Conservation (phyloP, 345 rosid species). For the Gynandropsis gynandra region DNA sequence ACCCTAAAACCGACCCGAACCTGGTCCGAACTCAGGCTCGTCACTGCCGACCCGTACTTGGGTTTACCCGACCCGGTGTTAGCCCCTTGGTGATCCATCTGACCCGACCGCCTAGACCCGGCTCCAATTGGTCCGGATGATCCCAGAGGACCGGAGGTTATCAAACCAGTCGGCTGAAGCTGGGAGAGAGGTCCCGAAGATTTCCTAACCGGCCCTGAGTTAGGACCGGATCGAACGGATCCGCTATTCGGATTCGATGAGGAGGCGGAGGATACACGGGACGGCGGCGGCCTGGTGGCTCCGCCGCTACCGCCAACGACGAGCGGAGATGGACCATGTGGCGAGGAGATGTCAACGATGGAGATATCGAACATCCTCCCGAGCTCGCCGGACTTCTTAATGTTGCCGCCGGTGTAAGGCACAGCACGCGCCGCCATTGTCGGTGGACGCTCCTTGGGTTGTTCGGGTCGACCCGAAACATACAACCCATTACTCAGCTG, state of each 20-base stretch:
- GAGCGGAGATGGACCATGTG: conserved; percentile 31
- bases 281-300: conserved; percentile 33
- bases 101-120: conserved; percentile 64
- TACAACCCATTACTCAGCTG: conserved; percentile 76
- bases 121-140: conserved; percentile 31
- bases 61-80: conserved; percentile 38
- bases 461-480: conserved; percentile 78
- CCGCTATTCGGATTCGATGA: conserved; percentile 75
- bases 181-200: conserved; percentile 66
- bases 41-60: conserved; percentile 73
- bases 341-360: conserved; percentile 33
- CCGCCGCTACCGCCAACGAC: conserved; percentile 31
- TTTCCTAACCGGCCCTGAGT: conserved; percentile 64
- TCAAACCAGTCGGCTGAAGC: conserved; percentile 82
- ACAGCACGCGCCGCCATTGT: conserved; percentile 72
- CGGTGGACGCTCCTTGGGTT: conserved; percentile 62
- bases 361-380: conserved; percentile 94
- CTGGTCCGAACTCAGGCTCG: conserved; percentile 53
- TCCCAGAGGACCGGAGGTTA: conserved; percentile 72
- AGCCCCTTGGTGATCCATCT: conserved; percentile 38
- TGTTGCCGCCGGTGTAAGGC: conserved; percentile 88
- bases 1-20: conserved; percentile 71
- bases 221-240: conserved; percentile 80
- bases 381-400: conserved; percentile 90
- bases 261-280: conserved; percentile 23